Conservation (phyloP, 495 filamentous ascomycete species). For the Daldinia vernicosa region DNA sequence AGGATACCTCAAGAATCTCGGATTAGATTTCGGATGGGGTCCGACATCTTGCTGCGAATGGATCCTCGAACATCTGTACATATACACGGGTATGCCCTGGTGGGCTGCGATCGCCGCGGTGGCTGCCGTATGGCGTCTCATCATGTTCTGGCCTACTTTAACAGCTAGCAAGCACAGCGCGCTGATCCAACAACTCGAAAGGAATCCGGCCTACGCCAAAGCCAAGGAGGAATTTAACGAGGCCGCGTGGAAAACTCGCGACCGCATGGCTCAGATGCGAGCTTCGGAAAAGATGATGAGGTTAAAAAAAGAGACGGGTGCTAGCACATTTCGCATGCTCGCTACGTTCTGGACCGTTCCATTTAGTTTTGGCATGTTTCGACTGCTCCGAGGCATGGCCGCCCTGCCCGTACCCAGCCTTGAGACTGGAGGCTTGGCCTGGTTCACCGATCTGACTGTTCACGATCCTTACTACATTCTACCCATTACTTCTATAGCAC, state of each 20-base stretch:
- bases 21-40: slow-evolving; percentile 87
- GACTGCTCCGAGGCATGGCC: slow-evolving; percentile 77
- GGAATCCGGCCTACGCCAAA: slow-evolving; percentile 61
- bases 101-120: slow-evolving; percentile 75
- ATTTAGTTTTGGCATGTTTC: slow-evolving; percentile 80
- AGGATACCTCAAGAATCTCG: slow-evolving; percentile 83
- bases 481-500: slow-evolving; percentile 59
- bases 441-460: slow-evolving; percentile 83
- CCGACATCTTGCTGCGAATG: slow-evolving; percentile 73
- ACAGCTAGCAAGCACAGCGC: slow-evolving; percentile 66
- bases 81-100: slow-evolving; percentile 79
- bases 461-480: slow-evolving; percentile 79
- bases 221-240: slow-evolving; percentile 58
- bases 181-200: slow-evolving; percentile 59
- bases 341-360: slow-evolving; percentile 72
- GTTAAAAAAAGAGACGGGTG: slow-evolving; percentile 62
- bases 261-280: slow-evolving; percentile 55
- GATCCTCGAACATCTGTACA: slow-evolving; percentile 81
- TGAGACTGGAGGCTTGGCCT: slow-evolving; percentile 70
- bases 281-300: slow-evolving; percentile 56
- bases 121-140: slow-evolving; percentile 69
- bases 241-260: slow-evolving; percentile 46
- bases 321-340: slow-evolving; percentile 62
- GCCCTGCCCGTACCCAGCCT: slow-evolving; percentile 81
- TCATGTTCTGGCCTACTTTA: slow-evolving; percentile 71